Percentiles rank a stretch among this genome's conserved stretches.
Evolutionary conservation across 2,329 filamentous ascomycete species (phyloP).

Genomic region (Bimuria novae-zelandiae): DNA sequence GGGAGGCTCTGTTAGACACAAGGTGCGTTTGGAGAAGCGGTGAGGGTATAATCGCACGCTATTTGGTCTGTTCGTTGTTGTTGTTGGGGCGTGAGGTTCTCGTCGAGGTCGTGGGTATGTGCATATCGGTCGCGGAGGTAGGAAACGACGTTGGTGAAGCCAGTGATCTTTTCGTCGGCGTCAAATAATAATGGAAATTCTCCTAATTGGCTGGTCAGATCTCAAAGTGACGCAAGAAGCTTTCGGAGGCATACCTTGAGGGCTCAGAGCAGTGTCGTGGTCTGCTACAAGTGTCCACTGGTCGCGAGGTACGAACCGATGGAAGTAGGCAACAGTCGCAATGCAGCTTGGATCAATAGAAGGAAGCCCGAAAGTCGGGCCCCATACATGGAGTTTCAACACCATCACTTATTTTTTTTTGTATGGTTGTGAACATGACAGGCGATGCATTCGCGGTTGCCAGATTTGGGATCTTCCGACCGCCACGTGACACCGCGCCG

Average conservation of each 20-base stretch:
- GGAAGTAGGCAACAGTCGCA: slow-evolving; percentile 78
- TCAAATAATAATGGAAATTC: slow-evolving; percentile 63
- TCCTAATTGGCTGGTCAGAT: slow-evolving; percentile 44
- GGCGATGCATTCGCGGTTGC: neutral
- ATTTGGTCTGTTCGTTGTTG: slow-evolving; percentile 49
- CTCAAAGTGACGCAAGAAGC: neutral
- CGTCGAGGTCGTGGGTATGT: slow-evolving; percentile 35
- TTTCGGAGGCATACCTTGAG: slow-evolving; percentile 54
- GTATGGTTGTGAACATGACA: neutral
- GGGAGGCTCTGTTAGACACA: neutral
- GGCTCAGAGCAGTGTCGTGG: slow-evolving; percentile 70
- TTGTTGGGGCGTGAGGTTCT: slow-evolving; percentile 34
- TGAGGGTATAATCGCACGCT: slow-evolving; percentile 29
- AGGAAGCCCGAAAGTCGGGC: slow-evolving; percentile 82
- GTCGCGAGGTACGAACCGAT: slow-evolving; percentile 61
- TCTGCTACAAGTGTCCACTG: slow-evolving; percentile 48
- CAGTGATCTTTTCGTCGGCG: slow-evolving; percentile 59
- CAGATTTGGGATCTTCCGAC: neutral
- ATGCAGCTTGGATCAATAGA: slow-evolving; percentile 93
- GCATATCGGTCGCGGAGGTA: slow-evolving; percentile 53
- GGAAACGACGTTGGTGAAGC: slow-evolving; percentile 64
- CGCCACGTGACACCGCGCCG: slow-evolving; percentile 10
- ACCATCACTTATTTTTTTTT: slow-evolving; percentile 48
- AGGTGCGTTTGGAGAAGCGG: neutral
- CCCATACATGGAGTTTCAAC: slow-evolving; percentile 85